Evolutionary conservation across 345 rosid genomes (phyloP), one percentile per base, ranked within the genome.

Genomic region (Rhizophora mangle): DNA sequence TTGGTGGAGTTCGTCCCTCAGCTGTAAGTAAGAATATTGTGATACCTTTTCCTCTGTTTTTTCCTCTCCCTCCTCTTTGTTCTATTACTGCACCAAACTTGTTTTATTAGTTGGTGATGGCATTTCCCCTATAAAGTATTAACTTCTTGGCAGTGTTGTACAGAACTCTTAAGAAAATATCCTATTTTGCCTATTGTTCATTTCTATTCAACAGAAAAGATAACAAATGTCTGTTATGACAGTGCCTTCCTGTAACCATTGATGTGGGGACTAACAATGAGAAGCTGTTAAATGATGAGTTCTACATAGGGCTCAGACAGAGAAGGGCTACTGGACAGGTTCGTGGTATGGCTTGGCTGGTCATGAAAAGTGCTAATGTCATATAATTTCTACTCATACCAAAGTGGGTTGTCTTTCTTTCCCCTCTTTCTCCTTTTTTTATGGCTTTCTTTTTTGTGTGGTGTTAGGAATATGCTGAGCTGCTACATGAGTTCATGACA

Each of bases 181-280:
- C 13, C 60, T 31, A 56, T 56, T 56, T 56, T 56, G 24, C 60
- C 16, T 22, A 22, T 3, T 1, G 4, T 55, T 55, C 30, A 43
- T 30, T 56, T 56, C 26, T 56, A 24, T 8, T 24, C 19, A 11
- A 21, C 60, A 9, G 6, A 20, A 49, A 63, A 1, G 5, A 26
- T 16, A 59, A 2, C 24, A 51, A 31, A 65, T 24, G 58, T 39
- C 29, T 26, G 20, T 47, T 46, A 13, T 49, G 80, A 68, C 88
- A 95, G 99, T 95, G 99, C 83, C 82, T 95, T 74, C 99, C 99
- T 58, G 76, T 95, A 10, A 94, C 99, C 58, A 92, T 95, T 77
- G 99, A 95, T 84, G 99, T 95, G 46, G 99, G 99, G 64, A 95
- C 99, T 67, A 95, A 94, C 84, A 94, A 94, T 46, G 96, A 91